Base-by-base conservation (phyloP, 495 filamentous ascomycete genomes). In the Sporormia fimetaria region DNA sequence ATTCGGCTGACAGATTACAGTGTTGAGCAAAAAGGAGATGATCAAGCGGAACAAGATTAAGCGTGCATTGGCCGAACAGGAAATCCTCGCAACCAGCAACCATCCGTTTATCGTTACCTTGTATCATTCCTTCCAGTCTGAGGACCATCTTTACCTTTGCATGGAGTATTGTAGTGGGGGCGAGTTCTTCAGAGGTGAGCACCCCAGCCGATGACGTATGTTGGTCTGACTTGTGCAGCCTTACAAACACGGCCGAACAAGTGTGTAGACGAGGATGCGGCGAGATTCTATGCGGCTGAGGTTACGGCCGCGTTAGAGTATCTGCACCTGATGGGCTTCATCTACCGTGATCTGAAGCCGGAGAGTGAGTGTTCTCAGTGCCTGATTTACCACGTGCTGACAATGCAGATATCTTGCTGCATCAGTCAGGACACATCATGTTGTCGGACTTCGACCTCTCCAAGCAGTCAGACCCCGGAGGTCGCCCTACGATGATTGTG, bases 11-110 rank as follows among this genome's bases (percentile, higher is more conserved):
- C 62, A 23, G 58, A 39, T 21, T 42, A 30, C 57, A 98, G 90
- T 98, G 7, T 54, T 98, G 65, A 96, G 87, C 71, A 98, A 98
- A 66, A 94, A 95, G 70, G 90, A 98, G 67, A 98, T 98, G 90
- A 98, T 98, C 67, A 98, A 98, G 69, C 80, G 90, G 22, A 98
- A 98, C 65, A 98, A 98, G 73, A 98, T 98, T 69, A 98, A 98
- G 70, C 78, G 90, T 51, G 90, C 90, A 32, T 67, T 98, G 58
- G 90, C 90, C 18, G 90, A 98, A 62, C 90, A 98, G 62, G 90
- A 98, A 57, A 98, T 98, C 55, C 65, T 98, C 30, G 90, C 90
- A 14, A 98, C 90, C 4, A 95, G 88, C 66, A 98, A 98, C 50
- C 90, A 98, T 57, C 90, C 90, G 0, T 98, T 98, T 58, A 98